These are phyloP conservation scores for Candida broadrunensis DNA, from an alignment of 805 yeast species.

Conservation along the genomic window DNA sequence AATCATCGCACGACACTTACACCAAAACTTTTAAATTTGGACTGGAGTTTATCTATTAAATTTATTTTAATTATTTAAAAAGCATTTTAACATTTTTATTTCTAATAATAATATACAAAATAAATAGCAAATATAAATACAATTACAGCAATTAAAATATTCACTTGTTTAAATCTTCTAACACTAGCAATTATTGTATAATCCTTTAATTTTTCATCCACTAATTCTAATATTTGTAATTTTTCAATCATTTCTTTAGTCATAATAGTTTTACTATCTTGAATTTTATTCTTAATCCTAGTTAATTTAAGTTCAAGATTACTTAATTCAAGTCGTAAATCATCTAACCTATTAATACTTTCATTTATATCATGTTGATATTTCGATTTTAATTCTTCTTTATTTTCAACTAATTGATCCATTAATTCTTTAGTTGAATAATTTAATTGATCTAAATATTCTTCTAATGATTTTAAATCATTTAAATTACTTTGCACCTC, in stretches of 20 bases:
- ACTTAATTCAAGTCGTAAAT: constrained; percentile 21
- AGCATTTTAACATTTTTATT: too few relatives aligned
- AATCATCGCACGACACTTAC: too few relatives aligned
- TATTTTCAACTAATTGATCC: constrained; percentile 14
- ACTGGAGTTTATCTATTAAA: too few relatives aligned
- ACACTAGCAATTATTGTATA: constrained; percentile 21
- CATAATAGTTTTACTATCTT: constrained; percentile 22
- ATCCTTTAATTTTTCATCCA: constrained; percentile 24
- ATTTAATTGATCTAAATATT: constrained; percentile 16
- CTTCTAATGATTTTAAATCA: constrained; percentile 14
- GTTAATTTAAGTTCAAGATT: constrained; percentile 24
- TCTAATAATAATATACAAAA: constrained; percentile 1
- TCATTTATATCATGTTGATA: constrained; percentile 24
- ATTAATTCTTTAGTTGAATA: constrained; percentile 15
- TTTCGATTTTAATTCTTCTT: constrained; percentile 13
- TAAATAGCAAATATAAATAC: constrained; percentile 16
- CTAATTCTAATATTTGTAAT: constrained; percentile 28
- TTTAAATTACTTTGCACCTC: constrained; percentile 2
- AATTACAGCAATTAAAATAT: constrained; percentile 13
- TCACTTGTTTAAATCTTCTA: constrained; percentile 27
- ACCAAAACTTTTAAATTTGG: too few relatives aligned
- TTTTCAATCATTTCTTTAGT: constrained; percentile 22
- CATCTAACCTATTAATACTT: constrained; percentile 24
- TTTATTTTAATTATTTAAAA: too few relatives aligned
- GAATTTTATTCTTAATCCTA: constrained; percentile 19